phyloP scores from a whole-genome alignment of 495 filamentous ascomycete species.

The Articulospora tetracladia region DNA sequence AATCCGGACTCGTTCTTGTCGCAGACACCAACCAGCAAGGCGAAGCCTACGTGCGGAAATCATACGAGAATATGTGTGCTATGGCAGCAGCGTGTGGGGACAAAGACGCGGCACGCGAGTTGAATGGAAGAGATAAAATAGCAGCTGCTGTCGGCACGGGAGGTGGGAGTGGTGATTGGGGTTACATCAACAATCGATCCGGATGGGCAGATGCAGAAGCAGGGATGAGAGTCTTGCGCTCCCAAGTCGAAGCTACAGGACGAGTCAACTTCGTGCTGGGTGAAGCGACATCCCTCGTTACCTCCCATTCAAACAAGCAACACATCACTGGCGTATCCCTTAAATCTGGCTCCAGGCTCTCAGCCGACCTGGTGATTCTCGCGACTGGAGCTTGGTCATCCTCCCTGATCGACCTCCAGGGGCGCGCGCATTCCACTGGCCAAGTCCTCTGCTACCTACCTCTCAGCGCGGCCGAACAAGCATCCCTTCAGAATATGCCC shows the following conservation, averaged over 20 bases:
- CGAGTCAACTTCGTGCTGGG: constrained; percentile 62
- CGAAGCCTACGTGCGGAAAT: constrained; percentile 58
- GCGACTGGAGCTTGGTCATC: constrained; percentile 86
- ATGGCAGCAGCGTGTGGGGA: constrained; percentile 28
- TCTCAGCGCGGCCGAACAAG: constrained; percentile 65
- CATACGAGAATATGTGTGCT: constrained; percentile 13
- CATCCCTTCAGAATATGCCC: constrained; percentile 58
- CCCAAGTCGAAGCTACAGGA: constrained; percentile 46
- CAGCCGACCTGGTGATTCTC: constrained; percentile 70
- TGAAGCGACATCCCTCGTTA: constrained; percentile 55
- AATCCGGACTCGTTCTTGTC: constrained; percentile 71
- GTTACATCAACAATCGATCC: constrained; percentile 76
- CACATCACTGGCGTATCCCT: constrained; percentile 45
- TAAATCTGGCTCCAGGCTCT: constrained; percentile 44
- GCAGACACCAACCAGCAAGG: constrained; percentile 42
- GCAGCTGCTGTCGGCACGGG: constrained; percentile 33
- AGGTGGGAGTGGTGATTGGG: constrained; percentile 53
- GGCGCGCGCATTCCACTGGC: constrained; percentile 70
- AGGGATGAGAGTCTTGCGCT: constrained; percentile 59
- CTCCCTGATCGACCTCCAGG: constrained; percentile 71
- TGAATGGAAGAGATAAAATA: constrained; percentile 40
- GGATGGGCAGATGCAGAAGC: constrained; percentile 86
- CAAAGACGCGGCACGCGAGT: constrained; percentile 45
- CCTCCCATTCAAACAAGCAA: constrained; percentile 39
- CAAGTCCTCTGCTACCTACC: constrained; percentile 76